A percentile compares a stretch with the other conserved stretches of the same genome.
phyloP scores from a whole-genome alignment of 2,329 filamentous ascomycete species.

The Apiospora rasikravindrae region DNA sequence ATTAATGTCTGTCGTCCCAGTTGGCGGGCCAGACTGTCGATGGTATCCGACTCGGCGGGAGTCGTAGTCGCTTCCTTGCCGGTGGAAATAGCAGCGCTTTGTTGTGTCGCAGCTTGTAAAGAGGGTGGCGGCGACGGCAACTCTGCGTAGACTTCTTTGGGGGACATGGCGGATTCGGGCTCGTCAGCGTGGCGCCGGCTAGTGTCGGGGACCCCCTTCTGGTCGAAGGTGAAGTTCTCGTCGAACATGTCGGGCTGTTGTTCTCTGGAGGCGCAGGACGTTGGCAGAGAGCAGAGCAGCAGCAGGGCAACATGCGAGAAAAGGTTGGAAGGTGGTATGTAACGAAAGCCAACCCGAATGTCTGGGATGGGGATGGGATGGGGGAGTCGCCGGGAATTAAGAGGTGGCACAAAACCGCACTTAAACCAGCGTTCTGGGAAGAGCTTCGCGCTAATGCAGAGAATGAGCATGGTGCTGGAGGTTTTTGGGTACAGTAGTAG shows the following conservation, averaged over 20 bases:
- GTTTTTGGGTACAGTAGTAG: background rate
- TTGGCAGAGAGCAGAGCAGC: constrained; percentile 15
- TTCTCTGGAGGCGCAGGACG: constrained; percentile 9
- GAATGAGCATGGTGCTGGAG: constrained; percentile 13
- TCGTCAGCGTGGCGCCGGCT: constrained; percentile 23
- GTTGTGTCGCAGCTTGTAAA: constrained; percentile 9
- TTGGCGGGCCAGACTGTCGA: constrained; percentile 29
- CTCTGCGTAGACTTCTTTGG: constrained; percentile 22
- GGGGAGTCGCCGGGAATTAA: constrained; percentile 15
- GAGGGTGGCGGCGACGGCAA: constrained; percentile 13
- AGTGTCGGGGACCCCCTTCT: constrained; percentile 23
- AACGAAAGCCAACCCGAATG: constrained; percentile 16
- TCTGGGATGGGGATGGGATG: constrained; percentile 16
- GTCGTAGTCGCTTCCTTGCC: constrained; percentile 14
- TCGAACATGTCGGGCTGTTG: constrained; percentile 28
- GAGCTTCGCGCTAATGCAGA: constrained; percentile 9
- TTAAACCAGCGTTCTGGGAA: constrained; percentile 13
- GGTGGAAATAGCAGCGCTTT: background rate
- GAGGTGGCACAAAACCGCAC: constrained; percentile 13
- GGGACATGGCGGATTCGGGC: constrained; percentile 28
- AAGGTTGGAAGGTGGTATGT: constrained; percentile 11
- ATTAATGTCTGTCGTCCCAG: constrained; percentile 31
- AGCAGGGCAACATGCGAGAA: constrained; percentile 11
- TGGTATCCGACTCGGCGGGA: background rate
- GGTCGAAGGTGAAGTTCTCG: constrained; percentile 31